Evolutionary conservation across 164 flowering plant species (phyloP), one percentile per base, ranked within the genome.

Genomic region (Malania oleifera): DNA sequence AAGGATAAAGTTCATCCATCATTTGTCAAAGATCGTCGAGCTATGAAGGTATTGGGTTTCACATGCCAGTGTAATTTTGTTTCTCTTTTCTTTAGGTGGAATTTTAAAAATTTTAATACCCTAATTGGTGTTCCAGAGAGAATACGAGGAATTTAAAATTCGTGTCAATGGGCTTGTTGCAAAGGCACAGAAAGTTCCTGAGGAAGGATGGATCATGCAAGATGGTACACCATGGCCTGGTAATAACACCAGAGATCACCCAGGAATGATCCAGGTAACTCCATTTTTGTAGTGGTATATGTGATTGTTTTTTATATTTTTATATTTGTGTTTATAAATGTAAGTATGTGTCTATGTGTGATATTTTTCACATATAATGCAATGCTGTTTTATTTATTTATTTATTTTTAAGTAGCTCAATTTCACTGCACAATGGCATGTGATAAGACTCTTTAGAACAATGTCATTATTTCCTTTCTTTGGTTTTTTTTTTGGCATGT

Each of bases 181-280:
- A 24, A 85, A 78, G 74, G 95, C 97, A 15, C 76, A 66, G 39
- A 87, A 82, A 52, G 67, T 85, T 60, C 95, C 97, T 45, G 93
- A 90, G 47, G 95, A 90, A 73, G 97, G 97, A 63, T 87, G 97
- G 97, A 63, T 85, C 50, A 90, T 90, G 97, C 97, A 87, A 70
- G 97, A 90, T 76, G 97, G 97, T 59, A 90, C 97, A 17, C 97
- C 95, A 5, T 90, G 97, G 97, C 95, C 97, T 27, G 97, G 97
- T 65, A 90, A 90, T 67, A 84, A 87, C 68, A 84, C 82, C 31
- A 83, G 95, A 60, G 97, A 90, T 68, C 97, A 90, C 75, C 95
- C 97, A 23, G 97, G 97, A 69, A 90, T 90, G 95, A 90, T 87
- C 57, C 95, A 90, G 91, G 97, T 90, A 35, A 56, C 22, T 43